These are phyloP conservation scores for Lactarius hatsudake DNA, from an alignment of 768 basidiomycete genomes.

Conservation along the genomic window DNA sequence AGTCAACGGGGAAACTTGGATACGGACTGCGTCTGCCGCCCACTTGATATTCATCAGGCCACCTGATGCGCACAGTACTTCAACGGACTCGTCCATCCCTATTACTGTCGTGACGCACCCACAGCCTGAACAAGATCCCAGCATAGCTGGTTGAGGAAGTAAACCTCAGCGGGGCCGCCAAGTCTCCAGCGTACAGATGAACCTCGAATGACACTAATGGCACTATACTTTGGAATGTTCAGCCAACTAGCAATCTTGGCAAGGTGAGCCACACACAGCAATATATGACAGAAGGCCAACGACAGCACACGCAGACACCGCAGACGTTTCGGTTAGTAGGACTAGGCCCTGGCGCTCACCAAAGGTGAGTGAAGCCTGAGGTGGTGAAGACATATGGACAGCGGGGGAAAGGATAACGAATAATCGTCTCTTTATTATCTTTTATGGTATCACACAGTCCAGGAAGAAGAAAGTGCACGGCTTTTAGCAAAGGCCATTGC, in stretches of 20 bases:
- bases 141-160: conserved; percentile 30
- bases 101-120: conserved; percentile 12
- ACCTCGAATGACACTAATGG: conserved; percentile 18
- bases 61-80: conserved; percentile 28
- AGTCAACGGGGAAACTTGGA: neutral
- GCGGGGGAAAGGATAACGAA: neutral
- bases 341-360: conserved; percentile 29
- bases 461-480: neutral
- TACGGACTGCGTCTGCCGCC: conserved; percentile 34
- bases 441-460: neutral
- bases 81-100: neutral
- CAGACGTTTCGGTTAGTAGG: conserved; percentile 28
- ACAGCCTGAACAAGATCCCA: conserved; percentile 31
- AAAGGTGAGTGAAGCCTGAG: conserved; percentile 18
- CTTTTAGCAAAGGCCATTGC: neutral
- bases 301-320: conserved; percentile 27
- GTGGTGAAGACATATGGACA: neutral
- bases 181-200: conserved; percentile 19
- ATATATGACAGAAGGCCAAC: conserved; percentile 28
- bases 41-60: conserved; percentile 39
- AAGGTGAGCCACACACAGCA: conserved; percentile 19
- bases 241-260: neutral
- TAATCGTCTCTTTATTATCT: neutral
- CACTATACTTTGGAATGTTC: conserved; percentile 19
- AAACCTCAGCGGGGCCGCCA: conserved; percentile 29